Conservation (phyloP, 345 rosid species). For the Combretum micranthum region DNA sequence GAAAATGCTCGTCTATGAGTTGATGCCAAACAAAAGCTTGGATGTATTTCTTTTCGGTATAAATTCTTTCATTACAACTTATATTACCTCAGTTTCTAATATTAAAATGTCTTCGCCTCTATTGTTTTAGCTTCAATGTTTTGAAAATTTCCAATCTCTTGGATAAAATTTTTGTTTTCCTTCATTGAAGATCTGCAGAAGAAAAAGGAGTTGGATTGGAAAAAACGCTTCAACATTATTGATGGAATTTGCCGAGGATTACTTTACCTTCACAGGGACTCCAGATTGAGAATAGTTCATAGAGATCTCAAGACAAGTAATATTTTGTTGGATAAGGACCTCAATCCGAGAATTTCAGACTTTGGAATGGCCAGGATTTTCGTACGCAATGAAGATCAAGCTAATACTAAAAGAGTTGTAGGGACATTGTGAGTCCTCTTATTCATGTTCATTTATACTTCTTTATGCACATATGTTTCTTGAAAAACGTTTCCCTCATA, state of each 20-base stretch:
- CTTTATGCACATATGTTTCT: not conserved
- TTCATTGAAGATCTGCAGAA: slow-evolving; percentile 3
- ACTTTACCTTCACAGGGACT: slow-evolving; percentile 23
- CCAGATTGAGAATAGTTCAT: slow-evolving; percentile 17
- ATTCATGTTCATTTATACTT: not conserved
- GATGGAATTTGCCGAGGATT: slow-evolving; percentile 17
- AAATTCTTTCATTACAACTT: no score
- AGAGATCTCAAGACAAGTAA: slow-evolving; percentile 39
- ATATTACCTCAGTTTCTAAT: no score
- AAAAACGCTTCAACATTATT: slow-evolving; percentile 11
- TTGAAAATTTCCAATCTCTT: no score
- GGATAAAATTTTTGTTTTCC: not conserved
- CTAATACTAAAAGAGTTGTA: slow-evolving; percentile 14
- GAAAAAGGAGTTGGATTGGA: slow-evolving; percentile 4
- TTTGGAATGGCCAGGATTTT: slow-evolving; percentile 35
- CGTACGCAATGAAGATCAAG: slow-evolving; percentile 15
- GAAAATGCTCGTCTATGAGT: slow-evolving; percentile 4
- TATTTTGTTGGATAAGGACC: slow-evolving; percentile 17
- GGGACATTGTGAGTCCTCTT: slow-evolving; percentile 22
- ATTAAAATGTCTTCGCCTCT: no score
- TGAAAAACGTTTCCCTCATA: not conserved
- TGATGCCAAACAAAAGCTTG: slow-evolving; percentile 24
- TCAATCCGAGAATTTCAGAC: slow-evolving; percentile 25
- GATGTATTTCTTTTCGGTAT: slow-evolving; percentile 18
- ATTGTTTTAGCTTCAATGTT: no score